Conservation (phyloP, 495 filamentous ascomycete species). For the Penicillium coprophilum region DNA sequence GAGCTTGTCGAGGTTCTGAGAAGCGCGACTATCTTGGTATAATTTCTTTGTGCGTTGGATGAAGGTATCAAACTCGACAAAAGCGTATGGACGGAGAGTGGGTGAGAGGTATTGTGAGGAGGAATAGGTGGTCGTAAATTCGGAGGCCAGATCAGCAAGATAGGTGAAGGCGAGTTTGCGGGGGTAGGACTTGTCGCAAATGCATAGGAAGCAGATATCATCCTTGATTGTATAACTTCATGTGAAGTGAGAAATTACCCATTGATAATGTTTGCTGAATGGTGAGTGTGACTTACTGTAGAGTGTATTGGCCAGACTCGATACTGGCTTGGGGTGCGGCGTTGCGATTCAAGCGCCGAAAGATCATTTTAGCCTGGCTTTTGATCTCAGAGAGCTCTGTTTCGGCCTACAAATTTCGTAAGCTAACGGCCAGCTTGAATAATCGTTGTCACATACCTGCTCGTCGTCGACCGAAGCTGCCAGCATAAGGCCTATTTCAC, state of each 20-base stretch:
- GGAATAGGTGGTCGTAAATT: conserved; percentile 88
- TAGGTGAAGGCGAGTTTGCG: conserved; percentile 99
- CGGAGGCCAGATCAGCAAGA: conserved; percentile 83
- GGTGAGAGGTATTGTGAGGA: conserved; percentile 68
- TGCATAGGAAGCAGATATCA: conserved; percentile 85
- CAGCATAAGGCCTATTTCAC: conserved; percentile 75
- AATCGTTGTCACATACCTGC: conserved; percentile 49
- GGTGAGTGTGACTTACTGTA: conserved; percentile 64
- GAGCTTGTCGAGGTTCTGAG: conserved; percentile 79
- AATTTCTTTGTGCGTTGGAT: conserved; percentile 90
- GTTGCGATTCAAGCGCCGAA: conserved; percentile 80
- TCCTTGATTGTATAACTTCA: conserved; percentile 79
- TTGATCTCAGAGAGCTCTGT: conserved; percentile 84
- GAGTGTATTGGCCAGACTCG: conserved; percentile 77
- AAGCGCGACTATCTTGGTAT: conserved; percentile 89
- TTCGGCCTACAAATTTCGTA: conserved; percentile 53
- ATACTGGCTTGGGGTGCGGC: conserved; percentile 90
- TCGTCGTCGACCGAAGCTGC: conserved; percentile 94
- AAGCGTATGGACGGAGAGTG: conserved; percentile 84
- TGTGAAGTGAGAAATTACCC: conserved; percentile 6
- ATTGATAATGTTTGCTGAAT: background rate
- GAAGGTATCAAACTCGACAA: conserved; percentile 97
- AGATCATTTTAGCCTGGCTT: conserved; percentile 82
- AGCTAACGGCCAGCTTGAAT: background rate
- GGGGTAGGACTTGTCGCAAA: conserved; percentile 90